Base-by-base conservation (phyloP, 495 filamentous ascomycete genomes). In the Oidiodendron maius region DNA sequence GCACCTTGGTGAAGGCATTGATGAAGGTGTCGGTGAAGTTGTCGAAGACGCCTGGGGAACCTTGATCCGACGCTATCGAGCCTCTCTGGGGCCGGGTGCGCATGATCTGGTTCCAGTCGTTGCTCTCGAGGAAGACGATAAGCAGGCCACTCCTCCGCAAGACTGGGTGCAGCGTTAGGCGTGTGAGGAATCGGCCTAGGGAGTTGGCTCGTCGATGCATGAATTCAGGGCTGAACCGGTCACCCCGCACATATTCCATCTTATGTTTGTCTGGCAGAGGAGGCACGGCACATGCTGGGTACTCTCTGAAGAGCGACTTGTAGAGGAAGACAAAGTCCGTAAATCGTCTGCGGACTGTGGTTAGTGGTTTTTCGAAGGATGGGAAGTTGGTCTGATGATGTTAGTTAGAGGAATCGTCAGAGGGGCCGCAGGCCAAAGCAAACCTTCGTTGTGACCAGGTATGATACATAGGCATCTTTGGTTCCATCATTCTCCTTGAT, bases 221-320 rank as follows among this genome's bases (percentile, higher is more conserved):
- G 65, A 98, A 98, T 62, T 97, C 94, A 13, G 84, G 64, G 1
- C 90, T 89, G 65, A 98, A 98, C 34, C 93, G 83, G 67, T 97
- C 91, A 44, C 94, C 94, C 43, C 89, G 85, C 28, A 96, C 94
- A 59, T 96, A 96, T 59, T 93, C 87, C 87, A 98, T 93, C 63
- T 95, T 95, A 74, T 97, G 91, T 69, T 98, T 98, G 65, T 97
- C 93, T 38, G 93, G 93, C 49, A 97, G 72, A 40, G 93, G 93
- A 32, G 93, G 93, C 11, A 98, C 90, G 35, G 93, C 94, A 69
- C 82, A 89, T 62, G 84, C 85, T 25, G 89, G 89, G 59, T 89
- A 97, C 60, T 96, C 88, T 56, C 81, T 80, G 45, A 73, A 82
- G 34, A 98, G 80, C 23, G 81, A 81, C 65, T 95, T 97, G 75